These are phyloP conservation scores for Aspergillus pseudoglaucus DNA, from an alignment of 2,329 filamentous ascomycete genomes.

Conservation along the genomic window DNA sequence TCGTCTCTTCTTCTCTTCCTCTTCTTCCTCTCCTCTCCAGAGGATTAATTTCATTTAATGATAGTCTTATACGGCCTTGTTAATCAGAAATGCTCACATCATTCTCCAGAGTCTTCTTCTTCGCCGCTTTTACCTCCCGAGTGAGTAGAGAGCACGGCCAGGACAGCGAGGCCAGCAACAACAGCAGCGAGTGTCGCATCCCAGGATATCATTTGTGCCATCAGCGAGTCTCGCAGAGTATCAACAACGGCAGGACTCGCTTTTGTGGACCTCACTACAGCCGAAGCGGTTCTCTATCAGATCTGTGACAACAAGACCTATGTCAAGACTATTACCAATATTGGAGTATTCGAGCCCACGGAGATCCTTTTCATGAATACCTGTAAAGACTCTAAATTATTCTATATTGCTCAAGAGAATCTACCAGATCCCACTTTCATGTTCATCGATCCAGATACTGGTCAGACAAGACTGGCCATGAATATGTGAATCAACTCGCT, in stretches of 20 bases:
- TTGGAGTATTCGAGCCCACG: conserved; percentile 71
- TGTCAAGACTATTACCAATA: conserved; percentile 77
- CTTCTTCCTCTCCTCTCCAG: neutral
- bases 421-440: conserved; percentile 57
- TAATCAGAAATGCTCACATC: neutral
- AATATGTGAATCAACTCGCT: conserved; percentile 72
- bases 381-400: conserved; percentile 68
- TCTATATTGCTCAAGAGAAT: conserved; percentile 66
- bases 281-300: conserved; percentile 78
- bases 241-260: conserved; percentile 78
- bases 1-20: neutral
- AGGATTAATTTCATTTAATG: neutral
- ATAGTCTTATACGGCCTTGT: neutral
- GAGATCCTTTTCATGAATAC: conserved; percentile 72
- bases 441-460: conserved; percentile 68
- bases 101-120: conserved; percentile 12
- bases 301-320: conserved; percentile 93
- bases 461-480: conserved; percentile 70
- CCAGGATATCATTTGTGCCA: conserved; percentile 77
- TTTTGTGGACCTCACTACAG: conserved; percentile 79
- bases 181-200: conserved; percentile 50
- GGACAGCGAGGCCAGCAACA: conserved; percentile 48
- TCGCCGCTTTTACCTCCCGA: conserved; percentile 16
- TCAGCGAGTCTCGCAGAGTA: conserved; percentile 81
- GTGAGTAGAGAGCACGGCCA: conserved; percentile 37